Percentiles rank a stretch among this genome's conserved stretches.
Conservation (phyloP, 2,329 filamentous ascomycete species). For the Fusarium aywerte region DNA sequence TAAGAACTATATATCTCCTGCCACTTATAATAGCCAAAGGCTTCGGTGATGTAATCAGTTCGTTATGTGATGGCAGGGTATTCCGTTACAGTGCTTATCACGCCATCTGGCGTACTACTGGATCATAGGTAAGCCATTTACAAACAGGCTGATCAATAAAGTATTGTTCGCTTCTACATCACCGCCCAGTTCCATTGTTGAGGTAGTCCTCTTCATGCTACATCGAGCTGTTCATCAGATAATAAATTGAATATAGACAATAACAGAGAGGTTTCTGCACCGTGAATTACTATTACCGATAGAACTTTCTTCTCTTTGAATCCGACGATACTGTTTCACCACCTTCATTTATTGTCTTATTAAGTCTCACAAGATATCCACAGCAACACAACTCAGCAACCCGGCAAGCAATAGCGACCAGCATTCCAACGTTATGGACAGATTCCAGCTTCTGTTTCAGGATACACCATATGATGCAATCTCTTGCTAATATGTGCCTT, state of each 20-base stretch:
- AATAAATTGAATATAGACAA: not conserved
- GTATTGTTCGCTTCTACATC: not conserved
- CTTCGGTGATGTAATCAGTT: conserved; percentile 39
- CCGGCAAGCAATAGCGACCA: not conserved
- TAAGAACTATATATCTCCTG: conserved; percentile 1
- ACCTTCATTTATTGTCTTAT: not conserved
- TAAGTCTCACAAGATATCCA: not conserved
- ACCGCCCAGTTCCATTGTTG: not conserved
- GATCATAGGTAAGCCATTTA: not conserved
- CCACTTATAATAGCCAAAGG: not conserved
- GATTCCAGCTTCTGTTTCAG: conserved; percentile 19
- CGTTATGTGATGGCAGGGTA: conserved; percentile 23
- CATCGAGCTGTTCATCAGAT: not conserved
- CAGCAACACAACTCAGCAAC: not conserved
- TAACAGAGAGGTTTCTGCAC: not conserved
- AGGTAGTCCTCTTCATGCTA: not conserved
- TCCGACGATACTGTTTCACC: not conserved
- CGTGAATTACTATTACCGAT: not conserved
- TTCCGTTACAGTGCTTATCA: conserved; percentile 1
- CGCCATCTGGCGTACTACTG: conserved; percentile 12
- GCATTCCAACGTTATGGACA: conserved; percentile 15
- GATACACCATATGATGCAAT: not conserved
- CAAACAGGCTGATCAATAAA: not conserved
- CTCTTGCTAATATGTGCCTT: not conserved
- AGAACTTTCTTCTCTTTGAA: not conserved